Conservation (phyloP, 169 alveolate species). For the Amoebophrya sp. region DNA sequence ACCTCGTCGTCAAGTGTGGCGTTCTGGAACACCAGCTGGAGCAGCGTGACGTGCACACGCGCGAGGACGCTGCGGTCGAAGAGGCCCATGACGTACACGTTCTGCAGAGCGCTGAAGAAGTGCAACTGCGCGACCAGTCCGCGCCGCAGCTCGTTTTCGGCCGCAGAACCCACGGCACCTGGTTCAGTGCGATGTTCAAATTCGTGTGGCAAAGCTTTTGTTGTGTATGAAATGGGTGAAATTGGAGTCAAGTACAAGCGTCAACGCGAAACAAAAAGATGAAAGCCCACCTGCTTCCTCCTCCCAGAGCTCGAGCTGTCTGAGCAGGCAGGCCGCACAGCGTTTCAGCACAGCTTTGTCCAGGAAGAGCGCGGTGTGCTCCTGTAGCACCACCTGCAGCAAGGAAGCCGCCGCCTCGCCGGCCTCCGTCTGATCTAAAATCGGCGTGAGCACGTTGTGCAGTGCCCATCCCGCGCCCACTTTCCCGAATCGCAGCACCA, state of each 20-base stretch:
- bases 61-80: background rate
- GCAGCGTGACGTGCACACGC: background rate
- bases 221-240: background rate
- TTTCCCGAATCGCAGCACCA: too few species aligned
- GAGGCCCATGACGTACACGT: background rate
- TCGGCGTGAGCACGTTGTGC: too few species aligned
- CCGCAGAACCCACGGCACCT: too few species aligned
- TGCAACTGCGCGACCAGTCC: background rate
- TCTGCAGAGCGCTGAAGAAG: background rate
- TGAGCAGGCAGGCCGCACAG: background rate
- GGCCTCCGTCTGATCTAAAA: too few species aligned
- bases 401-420: too few species aligned
- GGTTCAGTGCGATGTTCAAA: too few species aligned
- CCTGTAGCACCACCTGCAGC: background rate
- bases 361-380: background rate
- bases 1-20: background rate
- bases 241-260: background rate
- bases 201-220: background rate
- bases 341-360: background rate
- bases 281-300: background rate
- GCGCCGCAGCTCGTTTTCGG: too few species aligned
- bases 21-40: background rate
- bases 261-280: background rate
- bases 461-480: too few species aligned
- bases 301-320: background rate